phyloP scores from a whole-genome alignment of 2,329 filamentous ascomycete genomes.

The Dactylellina leptospora region DNA sequence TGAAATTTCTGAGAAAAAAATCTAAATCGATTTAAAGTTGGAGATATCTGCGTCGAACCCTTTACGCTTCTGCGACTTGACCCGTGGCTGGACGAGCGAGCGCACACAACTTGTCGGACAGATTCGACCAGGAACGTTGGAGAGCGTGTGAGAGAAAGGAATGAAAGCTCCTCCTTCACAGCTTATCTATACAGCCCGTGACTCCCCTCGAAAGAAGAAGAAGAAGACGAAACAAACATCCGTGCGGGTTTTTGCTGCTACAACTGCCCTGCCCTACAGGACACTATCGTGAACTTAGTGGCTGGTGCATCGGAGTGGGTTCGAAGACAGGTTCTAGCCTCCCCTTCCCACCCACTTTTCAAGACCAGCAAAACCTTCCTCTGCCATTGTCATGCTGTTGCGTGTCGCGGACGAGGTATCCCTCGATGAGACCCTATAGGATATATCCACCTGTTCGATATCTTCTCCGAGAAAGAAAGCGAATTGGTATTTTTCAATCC shows the following conservation, averaged over 20 bases:
- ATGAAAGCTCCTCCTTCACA: background rate
- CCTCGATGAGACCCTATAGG: too few relatives aligned
- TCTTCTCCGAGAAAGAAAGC: too few relatives aligned
- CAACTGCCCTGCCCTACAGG: slow-evolving; percentile 24
- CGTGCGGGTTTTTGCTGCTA: slow-evolving; percentile 47
- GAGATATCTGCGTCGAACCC: too few relatives aligned
- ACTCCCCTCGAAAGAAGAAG: slow-evolving; percentile 3
- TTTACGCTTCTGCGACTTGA: too few relatives aligned
- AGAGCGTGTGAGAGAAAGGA: background rate
- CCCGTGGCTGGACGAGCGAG: too few relatives aligned
- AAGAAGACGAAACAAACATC: slow-evolving; percentile 6
- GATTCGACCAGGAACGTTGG: too few relatives aligned
- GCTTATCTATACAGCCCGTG: slow-evolving; percentile 15
- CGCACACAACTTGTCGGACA: too few relatives aligned
- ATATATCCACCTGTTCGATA: too few relatives aligned
- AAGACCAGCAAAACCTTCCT: slow-evolving; percentile 11
- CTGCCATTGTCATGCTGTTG: too few relatives aligned
- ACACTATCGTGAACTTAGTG: slow-evolving; percentile 36
- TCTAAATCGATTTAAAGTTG: background rate
- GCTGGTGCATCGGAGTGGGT: slow-evolving; percentile 9
- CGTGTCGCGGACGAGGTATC: too few relatives aligned
- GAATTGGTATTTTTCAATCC: too few relatives aligned
- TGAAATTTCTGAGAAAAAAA: background rate
- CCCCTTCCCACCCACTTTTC: background rate
- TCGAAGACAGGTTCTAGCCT: slow-evolving; percentile 32